Evolutionary conservation across 1,284 basidiomycete species (phyloP).

Genomic region (Schizophyllum commune): DNA sequence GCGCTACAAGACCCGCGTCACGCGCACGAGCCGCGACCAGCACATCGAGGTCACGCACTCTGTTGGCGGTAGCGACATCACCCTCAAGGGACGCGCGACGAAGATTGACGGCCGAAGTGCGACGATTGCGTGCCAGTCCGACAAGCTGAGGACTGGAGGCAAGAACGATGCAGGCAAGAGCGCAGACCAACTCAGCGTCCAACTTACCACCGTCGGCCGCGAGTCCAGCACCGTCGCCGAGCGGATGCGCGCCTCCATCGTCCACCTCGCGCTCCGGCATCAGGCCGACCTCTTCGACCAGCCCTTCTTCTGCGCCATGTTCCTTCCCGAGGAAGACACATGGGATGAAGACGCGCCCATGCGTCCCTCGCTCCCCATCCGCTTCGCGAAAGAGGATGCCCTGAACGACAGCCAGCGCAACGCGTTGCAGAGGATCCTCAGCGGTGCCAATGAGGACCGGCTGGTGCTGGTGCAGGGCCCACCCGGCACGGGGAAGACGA

Average conservation of each 20-base stretch:
- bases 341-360: conserved; percentile 8
- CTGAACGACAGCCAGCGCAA: conserved; percentile 21
- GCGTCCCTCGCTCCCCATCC: conserved; percentile 22
- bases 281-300: conserved; percentile 23
- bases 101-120: conserved; percentile 17
- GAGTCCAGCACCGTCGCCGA: conserved; percentile 37
- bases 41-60: not conserved
- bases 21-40: conserved; percentile 9
- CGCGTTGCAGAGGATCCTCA: not conserved
- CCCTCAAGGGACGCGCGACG: conserved; percentile 8
- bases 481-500: conserved; percentile 45
- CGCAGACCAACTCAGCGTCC: not conserved
- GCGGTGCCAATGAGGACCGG: conserved; percentile 9
- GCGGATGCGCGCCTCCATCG: conserved; percentile 21
- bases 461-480: conserved; percentile 31
- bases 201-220: conserved; percentile 34
- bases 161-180: not conserved
- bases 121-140: conserved; percentile 6
- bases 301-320: conserved; percentile 40
- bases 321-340: conserved; percentile 19
- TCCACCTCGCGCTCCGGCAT: conserved; percentile 30
- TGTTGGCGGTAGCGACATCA: not conserved
- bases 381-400: conserved; percentile 31
- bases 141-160: too few relatives aligned
- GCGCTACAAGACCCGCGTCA: conserved; percentile 36